A percentile compares a stretch with the other conserved stretches of the same genome.
These are phyloP conservation scores for Exophiala lecanii-corni DNA, from an alignment of 2,329 filamentous ascomycete genomes.

Conservation along the genomic window DNA sequence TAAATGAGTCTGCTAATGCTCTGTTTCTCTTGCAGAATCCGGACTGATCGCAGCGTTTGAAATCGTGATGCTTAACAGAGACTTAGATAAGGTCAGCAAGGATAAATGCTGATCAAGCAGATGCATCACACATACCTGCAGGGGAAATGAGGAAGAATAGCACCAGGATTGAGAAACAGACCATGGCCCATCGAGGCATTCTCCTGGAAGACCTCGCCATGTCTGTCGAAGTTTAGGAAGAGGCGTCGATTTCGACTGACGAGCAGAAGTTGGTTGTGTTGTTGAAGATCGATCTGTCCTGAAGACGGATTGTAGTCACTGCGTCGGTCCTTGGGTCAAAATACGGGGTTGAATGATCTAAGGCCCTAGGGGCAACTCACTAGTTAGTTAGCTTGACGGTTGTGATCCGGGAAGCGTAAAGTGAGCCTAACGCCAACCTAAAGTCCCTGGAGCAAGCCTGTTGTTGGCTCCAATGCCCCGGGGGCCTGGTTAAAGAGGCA, in stretches of 20 bases:
- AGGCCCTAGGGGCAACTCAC: no score
- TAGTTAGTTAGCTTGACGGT: no score
- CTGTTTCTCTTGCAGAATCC: conserved; percentile 97
- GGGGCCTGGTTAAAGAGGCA: no score
- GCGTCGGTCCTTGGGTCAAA: no score
- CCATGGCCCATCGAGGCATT: conserved; percentile 40
- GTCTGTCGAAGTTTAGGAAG: no score
- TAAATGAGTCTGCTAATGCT: conserved; percentile 74
- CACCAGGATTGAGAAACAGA: conserved; percentile 54
- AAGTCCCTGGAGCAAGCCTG: no score
- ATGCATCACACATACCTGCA: conserved; percentile 50
- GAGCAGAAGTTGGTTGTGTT: not conserved
- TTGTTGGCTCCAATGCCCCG: no score
- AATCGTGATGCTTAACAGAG: conserved; percentile 89
- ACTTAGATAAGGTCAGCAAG: conserved; percentile 46
- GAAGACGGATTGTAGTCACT: not conserved
- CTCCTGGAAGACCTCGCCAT: conserved; percentile 25
- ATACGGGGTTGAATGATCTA: no score
- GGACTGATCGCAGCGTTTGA: conserved; percentile 93
- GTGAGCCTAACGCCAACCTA: no score
- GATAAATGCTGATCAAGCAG: not conserved
- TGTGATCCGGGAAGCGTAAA: no score
- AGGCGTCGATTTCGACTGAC: no score
- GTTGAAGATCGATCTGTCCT: conserved; percentile 13
- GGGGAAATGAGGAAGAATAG: conserved; percentile 58